Percentiles rank a stretch among this genome's conserved stretches.
Evolutionary conservation across 2,329 filamentous ascomycete species (phyloP).

Genomic region (Ophiostoma australiae): DNA sequence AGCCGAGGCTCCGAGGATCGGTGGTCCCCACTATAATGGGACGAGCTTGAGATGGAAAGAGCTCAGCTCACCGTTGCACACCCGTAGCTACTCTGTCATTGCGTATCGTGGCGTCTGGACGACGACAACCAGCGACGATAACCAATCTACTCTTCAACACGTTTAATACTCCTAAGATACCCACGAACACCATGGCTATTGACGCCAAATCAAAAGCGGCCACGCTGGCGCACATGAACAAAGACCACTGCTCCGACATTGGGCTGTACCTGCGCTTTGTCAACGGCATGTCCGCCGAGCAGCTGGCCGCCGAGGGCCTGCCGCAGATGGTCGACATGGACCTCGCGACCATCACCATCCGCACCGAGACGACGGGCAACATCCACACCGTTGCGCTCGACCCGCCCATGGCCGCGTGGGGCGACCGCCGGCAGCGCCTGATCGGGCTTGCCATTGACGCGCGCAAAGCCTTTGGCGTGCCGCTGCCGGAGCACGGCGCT

Average conservation of each 20-base stretch:
- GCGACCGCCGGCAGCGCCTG: slow-evolving; percentile 64
- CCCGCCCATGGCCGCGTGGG: slow-evolving; percentile 64
- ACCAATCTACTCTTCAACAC: background rate
- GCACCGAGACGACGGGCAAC: slow-evolving; percentile 43
- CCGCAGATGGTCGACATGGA: slow-evolving; percentile 62
- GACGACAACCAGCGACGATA: background rate
- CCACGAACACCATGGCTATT: slow-evolving; percentile 15
- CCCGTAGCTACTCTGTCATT: too few relatives aligned
- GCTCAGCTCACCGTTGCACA: background rate
- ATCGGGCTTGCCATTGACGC: slow-evolving; percentile 63
- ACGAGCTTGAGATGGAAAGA: background rate
- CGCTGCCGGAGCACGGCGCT: slow-evolving; percentile 38
- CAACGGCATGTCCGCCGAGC: slow-evolving; percentile 46
- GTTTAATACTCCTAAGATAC: too few relatives aligned
- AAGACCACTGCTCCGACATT: slow-evolving; percentile 70
- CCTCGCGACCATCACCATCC: slow-evolving; percentile 58
- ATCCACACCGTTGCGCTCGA: slow-evolving; percentile 55
- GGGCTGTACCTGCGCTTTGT: slow-evolving; percentile 73
- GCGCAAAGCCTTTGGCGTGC: slow-evolving; percentile 57
- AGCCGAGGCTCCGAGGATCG: background rate
- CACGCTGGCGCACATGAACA: slow-evolving; percentile 80
- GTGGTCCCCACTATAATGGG: background rate
- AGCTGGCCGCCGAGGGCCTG: slow-evolving; percentile 28
- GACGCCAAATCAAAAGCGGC: slow-evolving; percentile 30
- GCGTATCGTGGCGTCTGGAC: too few relatives aligned